phyloP scores from a whole-genome alignment of 2,329 filamentous ascomycete genomes.

The Exophiala mesophila region DNA sequence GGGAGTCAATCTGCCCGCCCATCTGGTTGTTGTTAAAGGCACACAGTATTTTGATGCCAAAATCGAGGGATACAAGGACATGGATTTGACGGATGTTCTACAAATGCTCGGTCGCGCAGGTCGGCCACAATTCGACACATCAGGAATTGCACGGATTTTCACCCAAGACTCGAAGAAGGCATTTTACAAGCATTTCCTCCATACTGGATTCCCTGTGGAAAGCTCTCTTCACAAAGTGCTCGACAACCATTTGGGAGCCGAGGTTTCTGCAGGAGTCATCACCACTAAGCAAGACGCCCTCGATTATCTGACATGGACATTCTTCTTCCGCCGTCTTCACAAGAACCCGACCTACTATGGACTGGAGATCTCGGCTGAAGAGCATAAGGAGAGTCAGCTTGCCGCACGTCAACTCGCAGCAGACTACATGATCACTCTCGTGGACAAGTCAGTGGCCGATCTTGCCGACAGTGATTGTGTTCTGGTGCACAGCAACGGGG shows the following conservation, averaged over 20 bases:
- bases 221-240: conserved; percentile 93
- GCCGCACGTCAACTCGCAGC: conserved; percentile 82
- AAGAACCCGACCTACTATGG: conserved; percentile 99
- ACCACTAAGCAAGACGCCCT: conserved; percentile 92
- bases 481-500: conserved; percentile 74
- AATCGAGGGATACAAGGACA: conserved; percentile 94
- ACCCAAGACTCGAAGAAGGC: conserved; percentile 97
- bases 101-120: conserved; percentile 97
- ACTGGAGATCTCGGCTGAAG: conserved; percentile 84
- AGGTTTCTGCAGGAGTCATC: conserved; percentile 89
- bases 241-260: conserved; percentile 93
- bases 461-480: conserved; percentile 82
- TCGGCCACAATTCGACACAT: conserved; percentile 91
- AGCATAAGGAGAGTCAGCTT: conserved; percentile 69
- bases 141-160: conserved; percentile 93
- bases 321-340: conserved; percentile 95
- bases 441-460: conserved; percentile 77
- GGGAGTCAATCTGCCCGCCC: conserved; percentile 96
- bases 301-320: conserved; percentile 98
- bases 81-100: conserved; percentile 96
- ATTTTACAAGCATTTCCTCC: conserved; percentile 98
- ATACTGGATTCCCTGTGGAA: conserved; percentile 96
- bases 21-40: conserved; percentile 94
- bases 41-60: conserved; percentile 98
- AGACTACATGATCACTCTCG: conserved; percentile 89